phyloP scores from a whole-genome alignment of 208 protist genomes.

The Kentomonas sorsogonicus region DNA sequence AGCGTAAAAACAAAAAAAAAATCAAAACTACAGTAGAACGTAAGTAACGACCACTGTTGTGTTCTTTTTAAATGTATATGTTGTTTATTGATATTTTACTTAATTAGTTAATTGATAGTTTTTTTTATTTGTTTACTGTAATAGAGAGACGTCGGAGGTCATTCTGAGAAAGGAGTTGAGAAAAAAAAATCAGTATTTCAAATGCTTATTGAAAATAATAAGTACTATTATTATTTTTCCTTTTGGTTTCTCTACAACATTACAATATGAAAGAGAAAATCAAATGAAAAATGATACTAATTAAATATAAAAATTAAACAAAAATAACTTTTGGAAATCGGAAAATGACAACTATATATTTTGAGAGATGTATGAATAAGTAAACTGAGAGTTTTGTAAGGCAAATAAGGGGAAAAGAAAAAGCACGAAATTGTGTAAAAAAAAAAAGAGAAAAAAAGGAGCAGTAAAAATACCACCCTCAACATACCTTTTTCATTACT shows the following conservation, averaged over 20 bases:
- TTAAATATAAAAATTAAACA: slow-evolving; percentile 11
- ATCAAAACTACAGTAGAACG: slow-evolving; percentile 3
- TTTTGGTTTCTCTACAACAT: slow-evolving; percentile 5
- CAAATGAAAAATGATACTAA: slow-evolving; percentile 12
- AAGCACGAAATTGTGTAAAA: neutral
- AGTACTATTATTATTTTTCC: slow-evolving; percentile 4
- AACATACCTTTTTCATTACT: neutral
- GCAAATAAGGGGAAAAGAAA: neutral
- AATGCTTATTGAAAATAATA: neutral
- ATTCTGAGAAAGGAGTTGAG: slow-evolving; percentile 7
- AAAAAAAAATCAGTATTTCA: slow-evolving; percentile 9
- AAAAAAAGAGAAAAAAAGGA: neutral
- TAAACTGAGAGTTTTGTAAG: neutral
- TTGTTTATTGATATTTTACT: too few relatives aligned
- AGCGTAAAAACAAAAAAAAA: slow-evolving; percentile 6
- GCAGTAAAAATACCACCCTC: neutral
- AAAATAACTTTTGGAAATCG: slow-evolving; percentile 1
- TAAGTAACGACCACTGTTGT: slow-evolving; percentile 1
- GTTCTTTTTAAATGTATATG: too few relatives aligned
- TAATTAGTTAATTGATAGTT: too few relatives aligned
- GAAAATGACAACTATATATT: neutral
- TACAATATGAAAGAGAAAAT: slow-evolving; percentile 11
- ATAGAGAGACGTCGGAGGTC: too few relatives aligned
- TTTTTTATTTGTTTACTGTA: too few relatives aligned
- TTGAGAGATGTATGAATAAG: neutral